A percentile compares a stretch with the other conserved stretches of the same genome.
Conservation (phyloP, 768 basidiomycete genomes). For the Sutorius australiensis region DNA sequence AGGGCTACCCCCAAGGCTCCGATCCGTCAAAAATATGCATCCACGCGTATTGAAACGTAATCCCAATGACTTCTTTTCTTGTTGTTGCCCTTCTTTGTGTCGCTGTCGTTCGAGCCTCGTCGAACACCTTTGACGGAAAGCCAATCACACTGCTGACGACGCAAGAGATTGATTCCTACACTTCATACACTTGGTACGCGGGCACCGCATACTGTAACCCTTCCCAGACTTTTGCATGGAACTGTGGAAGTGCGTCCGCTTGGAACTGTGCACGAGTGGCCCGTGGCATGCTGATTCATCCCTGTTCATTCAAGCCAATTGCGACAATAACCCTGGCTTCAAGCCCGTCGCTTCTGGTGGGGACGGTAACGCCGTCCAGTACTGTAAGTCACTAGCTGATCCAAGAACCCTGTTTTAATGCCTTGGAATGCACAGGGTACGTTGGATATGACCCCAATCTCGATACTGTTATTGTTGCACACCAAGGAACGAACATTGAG, state of each 20-base stretch:
- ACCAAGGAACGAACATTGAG: slow-evolving; percentile 33
- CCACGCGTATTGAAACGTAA: background rate
- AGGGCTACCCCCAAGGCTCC: background rate
- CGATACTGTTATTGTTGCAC: slow-evolving; percentile 34
- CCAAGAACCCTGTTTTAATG: background rate
- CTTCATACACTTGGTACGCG: slow-evolving; percentile 49
- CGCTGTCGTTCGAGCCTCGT: slow-evolving; percentile 13
- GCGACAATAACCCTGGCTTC: slow-evolving; percentile 45
- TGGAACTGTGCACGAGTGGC: background rate
- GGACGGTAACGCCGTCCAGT: slow-evolving; percentile 40
- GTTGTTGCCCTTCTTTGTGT: slow-evolving; percentile 15
- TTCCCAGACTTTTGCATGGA: slow-evolving; percentile 42
- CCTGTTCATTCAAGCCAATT: slow-evolving; percentile 34
- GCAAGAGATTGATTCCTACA: slow-evolving; percentile 41
- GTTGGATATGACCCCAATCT: slow-evolving; percentile 48
- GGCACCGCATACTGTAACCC: slow-evolving; percentile 49
- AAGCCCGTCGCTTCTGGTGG: slow-evolving; percentile 47
- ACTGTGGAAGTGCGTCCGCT: slow-evolving; percentile 47
- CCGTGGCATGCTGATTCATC: background rate
- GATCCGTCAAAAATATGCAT: background rate
- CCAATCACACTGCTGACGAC: slow-evolving; percentile 38
- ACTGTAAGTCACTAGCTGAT: slow-evolving; percentile 30
- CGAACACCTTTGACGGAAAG: slow-evolving; percentile 31
- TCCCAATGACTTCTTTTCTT: slow-evolving; percentile 17
- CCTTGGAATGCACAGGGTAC: slow-evolving; percentile 37